Base-by-base conservation (phyloP, 768 basidiomycete genomes). In the Lepiota venenata region DNA sequence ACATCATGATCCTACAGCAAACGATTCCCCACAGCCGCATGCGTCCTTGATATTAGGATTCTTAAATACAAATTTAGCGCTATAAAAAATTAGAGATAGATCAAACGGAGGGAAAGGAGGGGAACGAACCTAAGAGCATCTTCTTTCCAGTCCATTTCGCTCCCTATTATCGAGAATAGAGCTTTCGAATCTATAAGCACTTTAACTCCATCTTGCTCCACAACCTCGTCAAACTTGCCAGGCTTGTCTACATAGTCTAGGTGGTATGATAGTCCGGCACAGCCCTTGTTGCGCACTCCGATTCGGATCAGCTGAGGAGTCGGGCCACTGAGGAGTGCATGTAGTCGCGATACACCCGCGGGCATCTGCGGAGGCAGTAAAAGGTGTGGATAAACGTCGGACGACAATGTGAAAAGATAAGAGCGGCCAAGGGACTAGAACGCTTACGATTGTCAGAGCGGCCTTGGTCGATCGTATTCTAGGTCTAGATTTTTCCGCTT, bases 61-160 rank as follows among this genome's bases (percentile, higher is more conserved):
- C 73, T 87, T 83, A 71, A 90, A 90, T 25, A 83, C 79, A 63
- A 91, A 91, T 70, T 85, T 90, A 47, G 89, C 83, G 66, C 90
- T 91, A 63, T 5, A 56, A 18, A 39, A 15, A 21, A 25, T 52
- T 50, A 57, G 29, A 40, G 39, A 40, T 20, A 25, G 44, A 15
- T 16, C n/a, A 4, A 29, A 35, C 38, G 29, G 41, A 47, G 29
- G 58, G 18, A 21, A 16, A 43, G 42, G 50, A 53, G 50, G 47
- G 56, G 50, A 9, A 73, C 85, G 50, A 56, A 90, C 88, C 93
- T 95, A 40, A 99, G 73, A 29, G 84, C 70, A 67, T 96, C 93
- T 73, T 98, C 97, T 56, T 84, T 80, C 97, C 97, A 99, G 66
- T 96, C 93, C 97, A 99, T 99, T 78, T 91, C 91, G 69, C 93